Conservation (phyloP, 2,329 filamentous ascomycete genomes). For the Gyromitra esculenta region DNA sequence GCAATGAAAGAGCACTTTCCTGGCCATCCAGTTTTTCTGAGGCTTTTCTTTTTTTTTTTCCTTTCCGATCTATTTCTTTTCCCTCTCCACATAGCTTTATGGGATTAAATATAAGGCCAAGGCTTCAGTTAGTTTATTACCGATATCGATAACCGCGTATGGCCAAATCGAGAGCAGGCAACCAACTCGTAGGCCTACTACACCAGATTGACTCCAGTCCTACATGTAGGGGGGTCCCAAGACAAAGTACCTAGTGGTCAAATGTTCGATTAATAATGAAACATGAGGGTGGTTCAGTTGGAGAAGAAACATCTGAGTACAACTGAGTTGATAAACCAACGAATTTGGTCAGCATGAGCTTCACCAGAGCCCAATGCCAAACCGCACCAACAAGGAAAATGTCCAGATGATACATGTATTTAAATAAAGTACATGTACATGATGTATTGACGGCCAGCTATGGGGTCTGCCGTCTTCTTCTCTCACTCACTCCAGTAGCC, state of each 20-base stretch:
- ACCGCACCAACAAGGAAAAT: background rate
- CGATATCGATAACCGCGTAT: slow-evolving; percentile 24
- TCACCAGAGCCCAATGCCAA: slow-evolving; percentile 6
- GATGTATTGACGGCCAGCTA: slow-evolving; percentile 8
- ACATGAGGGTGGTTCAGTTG: background rate
- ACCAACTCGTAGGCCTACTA: slow-evolving; percentile 17
- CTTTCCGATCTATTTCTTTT: background rate
- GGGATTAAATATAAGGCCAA: slow-evolving; percentile 4
- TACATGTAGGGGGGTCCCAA: background rate
- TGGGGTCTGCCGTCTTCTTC: slow-evolving; percentile 1
- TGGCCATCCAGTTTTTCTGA: slow-evolving; percentile 9
- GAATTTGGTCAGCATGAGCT: slow-evolving; percentile 2
- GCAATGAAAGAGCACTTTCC: background rate
- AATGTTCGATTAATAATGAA: slow-evolving; percentile 37
- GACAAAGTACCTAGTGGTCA: background rate
- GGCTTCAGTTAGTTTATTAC: slow-evolving; percentile 22
- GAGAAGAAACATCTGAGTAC: slow-evolving; percentile 20
- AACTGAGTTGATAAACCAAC: background rate
- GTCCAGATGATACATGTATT: background rate
- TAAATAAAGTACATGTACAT: too few species aligned
- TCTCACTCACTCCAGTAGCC: slow-evolving; percentile 11
- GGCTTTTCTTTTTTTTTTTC: slow-evolving; percentile 19
- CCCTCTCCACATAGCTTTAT: background rate
- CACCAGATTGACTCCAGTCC: background rate
- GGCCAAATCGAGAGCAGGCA: background rate